A percentile compares a stretch with the other conserved stretches of the same genome.
Conservation (phyloP, 2,329 filamentous ascomycete genomes). For the Colletotrichum truncatum region DNA sequence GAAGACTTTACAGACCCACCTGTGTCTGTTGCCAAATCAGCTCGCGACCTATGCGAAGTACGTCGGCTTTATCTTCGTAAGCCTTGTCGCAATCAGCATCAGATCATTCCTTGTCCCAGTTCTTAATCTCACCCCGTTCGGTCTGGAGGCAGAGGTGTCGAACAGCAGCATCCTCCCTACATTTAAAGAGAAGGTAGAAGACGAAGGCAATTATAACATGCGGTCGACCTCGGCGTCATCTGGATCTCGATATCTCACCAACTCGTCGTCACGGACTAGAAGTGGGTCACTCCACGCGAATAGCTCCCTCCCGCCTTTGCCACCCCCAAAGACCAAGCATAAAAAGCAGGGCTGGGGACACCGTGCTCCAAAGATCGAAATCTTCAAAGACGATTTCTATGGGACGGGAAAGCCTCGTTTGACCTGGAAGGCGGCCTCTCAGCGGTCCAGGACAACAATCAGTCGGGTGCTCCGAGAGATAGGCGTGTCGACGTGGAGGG, state of each 20-base stretch:
- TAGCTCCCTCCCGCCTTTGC: slow-evolving; percentile 29
- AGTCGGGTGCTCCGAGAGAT: slow-evolving; percentile 67
- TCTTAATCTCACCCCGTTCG: slow-evolving; percentile 62
- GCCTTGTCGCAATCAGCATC: slow-evolving; percentile 57
- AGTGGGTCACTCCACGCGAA: slow-evolving; percentile 39
- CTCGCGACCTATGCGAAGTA: slow-evolving; percentile 86
- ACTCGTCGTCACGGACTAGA: slow-evolving; percentile 32
- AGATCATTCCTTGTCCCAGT: slow-evolving; percentile 67
- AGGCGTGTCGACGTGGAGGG: slow-evolving; percentile 67
- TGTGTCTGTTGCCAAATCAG: slow-evolving; percentile 92
- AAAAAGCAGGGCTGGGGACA: slow-evolving; percentile 55
- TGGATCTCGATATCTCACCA: slow-evolving; percentile 43
- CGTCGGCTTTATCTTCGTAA: slow-evolving; percentile 66
- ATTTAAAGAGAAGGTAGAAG: slow-evolving; percentile 64
- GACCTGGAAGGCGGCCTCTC: slow-evolving; percentile 38
- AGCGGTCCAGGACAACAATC: slow-evolving; percentile 45
- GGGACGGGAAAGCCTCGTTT: slow-evolving; percentile 48
- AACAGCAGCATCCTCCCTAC: slow-evolving; percentile 50
- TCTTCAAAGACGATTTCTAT: slow-evolving; percentile 57
- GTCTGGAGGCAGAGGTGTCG: slow-evolving; percentile 52
- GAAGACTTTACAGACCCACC: slow-evolving; percentile 82
- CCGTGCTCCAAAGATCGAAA: slow-evolving; percentile 61
- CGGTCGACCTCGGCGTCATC: slow-evolving; percentile 41
- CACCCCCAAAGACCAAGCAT: slow-evolving; percentile 38
- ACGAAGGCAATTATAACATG: slow-evolving; percentile 45